phyloP scores from a whole-genome alignment of 2,329 filamentous ascomycete species.

The Bipolaris zeicola region DNA sequence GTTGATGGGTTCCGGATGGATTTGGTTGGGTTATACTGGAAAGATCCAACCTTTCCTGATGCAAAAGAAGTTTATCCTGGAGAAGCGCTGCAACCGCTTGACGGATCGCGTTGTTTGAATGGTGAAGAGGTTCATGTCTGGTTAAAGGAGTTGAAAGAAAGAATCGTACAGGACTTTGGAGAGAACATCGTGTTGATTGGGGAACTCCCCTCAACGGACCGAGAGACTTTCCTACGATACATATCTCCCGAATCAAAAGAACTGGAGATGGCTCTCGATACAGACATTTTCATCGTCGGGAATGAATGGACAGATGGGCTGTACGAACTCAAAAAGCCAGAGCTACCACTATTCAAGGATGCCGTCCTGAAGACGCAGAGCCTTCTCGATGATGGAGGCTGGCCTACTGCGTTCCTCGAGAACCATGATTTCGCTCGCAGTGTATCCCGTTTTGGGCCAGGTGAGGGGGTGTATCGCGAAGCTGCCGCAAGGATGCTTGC shows the following conservation, averaged over 20 bases:
- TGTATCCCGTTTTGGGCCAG: slow-evolving; percentile 59
- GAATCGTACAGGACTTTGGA: neutral
- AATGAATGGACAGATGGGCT: neutral
- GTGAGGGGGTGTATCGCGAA: slow-evolving; percentile 2
- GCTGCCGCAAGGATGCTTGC: slow-evolving; percentile 47
- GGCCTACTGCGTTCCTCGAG: slow-evolving; percentile 65
- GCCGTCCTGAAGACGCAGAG: slow-evolving; percentile 55
- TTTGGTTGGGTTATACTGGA: slow-evolving; percentile 1
- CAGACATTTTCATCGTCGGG: neutral
- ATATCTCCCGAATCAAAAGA: slow-evolving; percentile 1
- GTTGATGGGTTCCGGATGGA: slow-evolving; percentile 2
- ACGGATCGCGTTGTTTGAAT: neutral
- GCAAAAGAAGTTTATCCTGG: slow-evolving; percentile 3
- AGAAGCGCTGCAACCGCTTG: neutral
- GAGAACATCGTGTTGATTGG: neutral
- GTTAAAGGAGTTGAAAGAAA: neutral
- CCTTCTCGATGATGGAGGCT: slow-evolving; percentile 57
- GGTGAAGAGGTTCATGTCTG: neutral
- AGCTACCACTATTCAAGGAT: slow-evolving; percentile 36
- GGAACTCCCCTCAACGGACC: neutral
- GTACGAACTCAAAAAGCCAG: neutral
- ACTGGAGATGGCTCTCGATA: slow-evolving; percentile 1
- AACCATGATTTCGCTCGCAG: slow-evolving; percentile 67
- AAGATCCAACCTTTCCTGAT: neutral
- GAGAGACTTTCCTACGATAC: slow-evolving; percentile 1